Evolutionary conservation across 768 basidiomycete species (phyloP).

Genomic region (Tylopilus balloui): DNA sequence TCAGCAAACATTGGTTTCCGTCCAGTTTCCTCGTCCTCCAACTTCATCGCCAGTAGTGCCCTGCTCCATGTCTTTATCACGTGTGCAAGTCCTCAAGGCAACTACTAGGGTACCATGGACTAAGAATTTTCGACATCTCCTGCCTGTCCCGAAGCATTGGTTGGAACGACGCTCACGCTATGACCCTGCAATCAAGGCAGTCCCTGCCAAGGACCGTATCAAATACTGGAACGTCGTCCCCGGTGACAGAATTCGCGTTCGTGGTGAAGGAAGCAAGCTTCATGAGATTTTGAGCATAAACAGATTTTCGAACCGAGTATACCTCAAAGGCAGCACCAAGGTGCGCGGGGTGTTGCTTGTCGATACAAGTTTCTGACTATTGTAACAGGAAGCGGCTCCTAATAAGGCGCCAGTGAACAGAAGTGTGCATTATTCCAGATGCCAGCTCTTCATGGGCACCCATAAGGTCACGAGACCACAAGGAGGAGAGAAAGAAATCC

Average conservation of each 20-base stretch:
- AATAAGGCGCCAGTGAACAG: slow-evolving; percentile 26
- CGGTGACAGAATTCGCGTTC: slow-evolving; percentile 71
- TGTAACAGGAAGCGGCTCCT: slow-evolving; percentile 16
- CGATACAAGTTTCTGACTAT: slow-evolving; percentile 2
- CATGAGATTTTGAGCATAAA: slow-evolving; percentile 74
- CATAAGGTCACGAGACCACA: slow-evolving; percentile 36
- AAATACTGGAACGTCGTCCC: slow-evolving; percentile 87
- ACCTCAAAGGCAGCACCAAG: slow-evolving; percentile 44
- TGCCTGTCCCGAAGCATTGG: slow-evolving; percentile 56
- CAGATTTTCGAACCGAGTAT: slow-evolving; percentile 62
- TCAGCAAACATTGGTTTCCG: slow-evolving; percentile 11
- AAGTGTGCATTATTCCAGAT: slow-evolving; percentile 69
- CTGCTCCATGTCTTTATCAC: slow-evolving; percentile 28
- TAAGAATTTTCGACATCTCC: slow-evolving; percentile 63
- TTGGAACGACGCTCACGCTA: slow-evolving; percentile 40
- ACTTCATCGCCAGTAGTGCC: too few relatives aligned
- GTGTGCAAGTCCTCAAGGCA: slow-evolving; percentile 40
- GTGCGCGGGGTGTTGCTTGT: slow-evolving; percentile 20
- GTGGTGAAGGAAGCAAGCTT: slow-evolving; percentile 58
- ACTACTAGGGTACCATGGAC: slow-evolving; percentile 53
- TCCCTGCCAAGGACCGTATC: slow-evolving; percentile 62
- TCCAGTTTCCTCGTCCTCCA: background rate
- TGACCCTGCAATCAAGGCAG: slow-evolving; percentile 47
- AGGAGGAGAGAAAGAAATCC: slow-evolving; percentile 36
- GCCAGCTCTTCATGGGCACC: slow-evolving; percentile 71